These are phyloP conservation scores for Chlamydomonas schloesseri DNA, from an alignment of 139 green algal species.

Conservation along the genomic window DNA sequence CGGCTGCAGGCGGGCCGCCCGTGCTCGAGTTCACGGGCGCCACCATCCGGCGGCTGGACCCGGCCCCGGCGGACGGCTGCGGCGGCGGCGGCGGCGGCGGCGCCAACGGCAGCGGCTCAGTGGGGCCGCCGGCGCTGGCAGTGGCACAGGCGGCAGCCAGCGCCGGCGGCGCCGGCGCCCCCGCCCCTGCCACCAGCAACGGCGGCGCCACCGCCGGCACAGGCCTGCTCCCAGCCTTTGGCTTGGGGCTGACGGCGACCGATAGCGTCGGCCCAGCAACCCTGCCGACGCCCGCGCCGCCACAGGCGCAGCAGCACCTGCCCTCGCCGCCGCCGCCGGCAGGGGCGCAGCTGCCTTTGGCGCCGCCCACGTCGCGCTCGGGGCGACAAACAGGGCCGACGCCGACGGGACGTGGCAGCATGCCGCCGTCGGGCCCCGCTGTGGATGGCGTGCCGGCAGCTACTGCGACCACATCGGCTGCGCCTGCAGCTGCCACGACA, in stretches of 20 bases:
- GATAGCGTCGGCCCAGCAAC: neutral
- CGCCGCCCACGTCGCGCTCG: too few species aligned
- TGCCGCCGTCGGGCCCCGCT: neutral
- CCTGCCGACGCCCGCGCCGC: neutral
- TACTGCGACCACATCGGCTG: neutral
- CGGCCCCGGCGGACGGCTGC: too few species aligned
- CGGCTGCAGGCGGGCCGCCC: conserved; percentile 38
- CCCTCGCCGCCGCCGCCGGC: neutral
- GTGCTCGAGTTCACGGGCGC: conserved; percentile 54
- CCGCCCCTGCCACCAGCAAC: neutral
- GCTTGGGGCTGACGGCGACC: too few species aligned
- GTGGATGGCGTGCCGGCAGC: too few species aligned
- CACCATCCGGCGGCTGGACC: conserved; percentile 30
- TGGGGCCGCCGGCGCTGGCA: neutral
- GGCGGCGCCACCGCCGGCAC: too few species aligned
- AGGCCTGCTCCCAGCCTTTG: too few species aligned
- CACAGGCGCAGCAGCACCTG: neutral
- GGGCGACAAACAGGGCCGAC: neutral
- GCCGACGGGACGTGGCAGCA: neutral
- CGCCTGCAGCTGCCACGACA: too few species aligned
- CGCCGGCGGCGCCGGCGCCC: too few species aligned
- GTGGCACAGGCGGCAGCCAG: neutral
- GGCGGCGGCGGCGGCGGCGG: neutral
- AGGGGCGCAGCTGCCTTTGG: neutral
- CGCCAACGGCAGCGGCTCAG: neutral